These are phyloP conservation scores for Amanita polypyramis DNA, from an alignment of 768 basidiomycete species.

Conservation along the genomic window DNA sequence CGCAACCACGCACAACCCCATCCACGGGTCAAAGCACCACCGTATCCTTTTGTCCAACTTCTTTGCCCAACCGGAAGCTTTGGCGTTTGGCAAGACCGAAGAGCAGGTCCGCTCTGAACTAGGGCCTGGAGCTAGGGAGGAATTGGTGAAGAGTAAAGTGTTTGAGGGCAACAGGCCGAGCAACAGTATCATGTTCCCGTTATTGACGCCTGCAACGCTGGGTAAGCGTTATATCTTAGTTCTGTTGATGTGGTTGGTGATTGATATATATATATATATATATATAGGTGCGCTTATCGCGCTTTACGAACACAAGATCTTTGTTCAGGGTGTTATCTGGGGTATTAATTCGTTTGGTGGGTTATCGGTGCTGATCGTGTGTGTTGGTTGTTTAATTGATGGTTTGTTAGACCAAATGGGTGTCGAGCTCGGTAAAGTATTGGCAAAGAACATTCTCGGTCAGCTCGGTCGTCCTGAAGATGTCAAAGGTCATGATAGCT, in stretches of 20 bases:
- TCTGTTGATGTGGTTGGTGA: slow-evolving; percentile 8
- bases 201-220: slow-evolving; percentile 81
- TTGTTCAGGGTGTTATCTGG: slow-evolving; percentile 95
- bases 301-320: slow-evolving; percentile 98
- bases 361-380: slow-evolving; percentile 10
- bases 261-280: too few species aligned
- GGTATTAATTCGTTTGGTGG: slow-evolving; percentile 96
- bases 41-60: slow-evolving; percentile 96
- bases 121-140: slow-evolving; percentile 61
- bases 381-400: not conserved
- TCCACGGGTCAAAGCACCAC: slow-evolving; percentile 83
- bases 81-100: slow-evolving; percentile 97
- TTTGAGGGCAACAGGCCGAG: slow-evolving; percentile 97
- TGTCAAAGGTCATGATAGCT: slow-evolving; percentile 84
- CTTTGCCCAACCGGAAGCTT: slow-evolving; percentile 96
- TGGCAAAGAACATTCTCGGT: slow-evolving; percentile 91
- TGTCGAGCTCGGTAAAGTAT: slow-evolving; percentile 94
- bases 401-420: slow-evolving; percentile 88
- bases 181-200: slow-evolving; percentile 92
- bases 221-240: slow-evolving; percentile 31
- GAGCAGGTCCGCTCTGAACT: slow-evolving; percentile 69
- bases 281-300: slow-evolving; percentile 67
- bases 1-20: slow-evolving; percentile 83
- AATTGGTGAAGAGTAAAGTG: slow-evolving; percentile 91
- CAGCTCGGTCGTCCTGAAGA: slow-evolving; percentile 76